These are phyloP conservation scores for Kockovaella imperatae DNA, from an alignment of 768 basidiomycete species.

Conservation along the genomic window DNA sequence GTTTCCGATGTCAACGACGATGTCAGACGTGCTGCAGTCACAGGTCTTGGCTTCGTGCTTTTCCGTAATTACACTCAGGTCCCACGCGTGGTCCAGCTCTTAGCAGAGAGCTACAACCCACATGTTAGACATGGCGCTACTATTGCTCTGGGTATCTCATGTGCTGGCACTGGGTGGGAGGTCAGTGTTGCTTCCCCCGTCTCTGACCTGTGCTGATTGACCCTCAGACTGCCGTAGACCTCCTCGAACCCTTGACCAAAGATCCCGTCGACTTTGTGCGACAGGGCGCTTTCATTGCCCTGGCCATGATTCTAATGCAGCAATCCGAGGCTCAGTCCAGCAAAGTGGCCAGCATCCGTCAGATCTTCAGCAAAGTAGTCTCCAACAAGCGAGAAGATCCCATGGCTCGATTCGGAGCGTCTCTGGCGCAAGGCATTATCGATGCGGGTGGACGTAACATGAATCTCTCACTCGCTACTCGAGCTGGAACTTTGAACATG, in stretches of 20 bases:
- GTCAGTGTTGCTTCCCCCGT: constrained; percentile 46
- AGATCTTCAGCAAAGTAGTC: constrained; percentile 81
- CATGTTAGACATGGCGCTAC: constrained; percentile 97
- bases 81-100: constrained; percentile 87
- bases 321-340: constrained; percentile 86
- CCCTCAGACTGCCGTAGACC: constrained; percentile 80
- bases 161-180: constrained; percentile 92
- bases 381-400: constrained; percentile 97
- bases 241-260: constrained; percentile 95
- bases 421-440: constrained; percentile 90
- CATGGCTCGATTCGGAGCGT: constrained; percentile 95
- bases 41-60: constrained; percentile 85
- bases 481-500: constrained; percentile 86
- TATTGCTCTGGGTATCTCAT: constrained; percentile 90
- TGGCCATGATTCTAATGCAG: constrained; percentile 94
- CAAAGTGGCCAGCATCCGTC: constrained; percentile 67
- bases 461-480: constrained; percentile 85
- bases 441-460: constrained; percentile 96
- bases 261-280: constrained; percentile 98
- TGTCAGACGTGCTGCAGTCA: constrained; percentile 92
- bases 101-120: constrained; percentile 97
- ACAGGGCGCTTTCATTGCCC: constrained; percentile 89
- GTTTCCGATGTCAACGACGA: constrained; percentile 98
- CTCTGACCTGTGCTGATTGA: constrained; percentile 5
- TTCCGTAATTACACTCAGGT: constrained; percentile 97